Conservation (phyloP, 495 filamentous ascomycete species). For the Penicillium nucicola region DNA sequence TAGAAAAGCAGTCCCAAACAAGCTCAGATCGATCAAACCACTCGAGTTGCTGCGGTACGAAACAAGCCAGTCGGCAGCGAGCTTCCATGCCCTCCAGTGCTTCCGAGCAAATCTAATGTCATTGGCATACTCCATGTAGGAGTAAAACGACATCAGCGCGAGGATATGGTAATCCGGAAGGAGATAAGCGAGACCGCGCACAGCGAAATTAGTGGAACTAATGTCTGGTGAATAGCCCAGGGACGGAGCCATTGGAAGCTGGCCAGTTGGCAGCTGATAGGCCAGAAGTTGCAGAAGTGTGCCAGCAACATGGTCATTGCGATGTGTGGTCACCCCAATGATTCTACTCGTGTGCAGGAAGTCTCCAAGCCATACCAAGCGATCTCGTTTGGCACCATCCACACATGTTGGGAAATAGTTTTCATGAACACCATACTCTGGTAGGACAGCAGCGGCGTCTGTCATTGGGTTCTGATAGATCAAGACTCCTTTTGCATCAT, state of each 20-base stretch:
- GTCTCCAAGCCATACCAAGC: slow-evolving; percentile 3
- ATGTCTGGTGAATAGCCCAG: slow-evolving; percentile 3
- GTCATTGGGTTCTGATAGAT: not conserved
- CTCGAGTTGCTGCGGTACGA: not conserved
- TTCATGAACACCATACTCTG: not conserved
- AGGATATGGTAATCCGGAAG: slow-evolving; percentile 6
- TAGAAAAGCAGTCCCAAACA: not conserved
- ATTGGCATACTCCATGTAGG: not conserved
- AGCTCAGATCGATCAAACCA: not conserved
- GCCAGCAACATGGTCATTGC: not conserved
- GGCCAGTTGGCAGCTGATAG: slow-evolving; percentile 1
- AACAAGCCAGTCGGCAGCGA: not conserved
- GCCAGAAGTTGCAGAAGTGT: slow-evolving; percentile 1
- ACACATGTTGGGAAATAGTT: not conserved
- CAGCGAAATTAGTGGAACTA: not conserved
- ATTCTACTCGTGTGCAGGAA: not conserved
- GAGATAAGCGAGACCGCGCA: not conserved
- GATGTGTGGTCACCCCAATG: not conserved
- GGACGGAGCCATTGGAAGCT: not conserved
- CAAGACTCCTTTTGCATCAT: not conserved
- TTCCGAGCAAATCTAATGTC: not conserved
- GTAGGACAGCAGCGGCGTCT: not conserved
- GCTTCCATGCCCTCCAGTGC: not conserved
- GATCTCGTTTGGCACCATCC: slow-evolving; percentile 2
- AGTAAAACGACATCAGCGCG: not conserved